phyloP scores from a whole-genome alignment of 306 rosid genomes.

The Parietaria judaica region DNA sequence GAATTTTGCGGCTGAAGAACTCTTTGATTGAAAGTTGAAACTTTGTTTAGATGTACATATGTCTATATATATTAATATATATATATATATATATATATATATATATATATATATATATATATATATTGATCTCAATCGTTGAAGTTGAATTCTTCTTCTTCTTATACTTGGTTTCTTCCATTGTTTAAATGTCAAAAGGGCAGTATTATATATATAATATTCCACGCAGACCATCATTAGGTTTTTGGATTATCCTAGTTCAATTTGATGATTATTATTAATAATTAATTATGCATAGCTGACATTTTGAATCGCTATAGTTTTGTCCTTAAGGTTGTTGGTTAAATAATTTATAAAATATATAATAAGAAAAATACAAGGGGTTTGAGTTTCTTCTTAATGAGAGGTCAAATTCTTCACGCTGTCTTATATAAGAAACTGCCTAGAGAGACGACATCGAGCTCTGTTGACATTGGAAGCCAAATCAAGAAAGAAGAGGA shows the following conservation, averaged over 20 bases:
- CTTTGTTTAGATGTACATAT: constrained; percentile 18
- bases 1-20: constrained; percentile 45
- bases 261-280: constrained; percentile 17
- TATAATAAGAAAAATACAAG: not conserved
- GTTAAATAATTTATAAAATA: constrained; percentile 6
- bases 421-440: constrained; percentile 29
- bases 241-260: not conserved
- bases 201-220: not conserved
- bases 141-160: constrained; percentile 66
- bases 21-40: not conserved
- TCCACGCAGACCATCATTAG: not conserved
- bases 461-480: not conserved
- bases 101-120: not conserved
- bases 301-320: constrained; percentile 9
- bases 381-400: constrained; percentile 13
- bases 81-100: not conserved
- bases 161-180: not conserved
- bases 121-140: constrained; percentile 35
- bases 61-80: not conserved
- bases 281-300: constrained; percentile 17
- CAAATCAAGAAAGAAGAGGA: not conserved
- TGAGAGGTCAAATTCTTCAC: constrained; percentile 51
- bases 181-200: not conserved
- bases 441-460: not conserved
- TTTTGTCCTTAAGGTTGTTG: constrained; percentile 15